Evolutionary conservation across 352 stramenopile species (phyloP), one percentile per base, ranked within the genome.

Genomic region (Globisporangium parvum): DNA sequence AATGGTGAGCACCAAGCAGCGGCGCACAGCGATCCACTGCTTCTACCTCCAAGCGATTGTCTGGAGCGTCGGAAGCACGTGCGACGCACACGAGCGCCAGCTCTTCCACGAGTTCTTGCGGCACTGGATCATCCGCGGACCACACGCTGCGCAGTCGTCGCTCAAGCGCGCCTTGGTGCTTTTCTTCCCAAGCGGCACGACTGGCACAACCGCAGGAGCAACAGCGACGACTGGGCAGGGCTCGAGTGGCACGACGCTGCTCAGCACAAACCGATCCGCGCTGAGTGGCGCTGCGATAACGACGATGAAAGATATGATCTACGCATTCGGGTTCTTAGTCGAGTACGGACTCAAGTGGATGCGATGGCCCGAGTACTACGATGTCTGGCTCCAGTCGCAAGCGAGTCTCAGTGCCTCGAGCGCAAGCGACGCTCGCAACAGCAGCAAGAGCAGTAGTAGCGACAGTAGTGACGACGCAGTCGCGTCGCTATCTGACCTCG

Each of bases 331-430:
- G 0, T 88, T 91, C 56, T 88, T 75, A 0, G 53, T 87, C 21
- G 82, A 87, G 12, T 85, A 77, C 47, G 82, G 82, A 3, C 70
- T 79, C 12, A 93, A 89, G 57, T 91, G 80, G 82, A 62, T 88
- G 46, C 70, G 48, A 2, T 93, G 82, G 82, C 52, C 65, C 2
- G 79, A 93, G 20, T 82, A 78, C 21, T 90, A 86, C 55, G 73
- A 75, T 2, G 35, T 66, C 5, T 88, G 72, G 76, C 47, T 80
- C 15, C 60, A 75, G 40, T 55, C 58, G 6, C 31, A 70, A 24
- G n/a, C 55, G 6, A 73, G 59, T 47, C 14, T 59, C 9, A 60
- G 45, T 21, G 17, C 28, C 3, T 51, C 56, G 24, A 40, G 35
- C 40, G 2, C 17, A 14, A 37, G 45, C 15, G 47, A 53, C 21